phyloP scores from a whole-genome alignment of 768 basidiomycete genomes.

The Pulveroboletus ravenelii region DNA sequence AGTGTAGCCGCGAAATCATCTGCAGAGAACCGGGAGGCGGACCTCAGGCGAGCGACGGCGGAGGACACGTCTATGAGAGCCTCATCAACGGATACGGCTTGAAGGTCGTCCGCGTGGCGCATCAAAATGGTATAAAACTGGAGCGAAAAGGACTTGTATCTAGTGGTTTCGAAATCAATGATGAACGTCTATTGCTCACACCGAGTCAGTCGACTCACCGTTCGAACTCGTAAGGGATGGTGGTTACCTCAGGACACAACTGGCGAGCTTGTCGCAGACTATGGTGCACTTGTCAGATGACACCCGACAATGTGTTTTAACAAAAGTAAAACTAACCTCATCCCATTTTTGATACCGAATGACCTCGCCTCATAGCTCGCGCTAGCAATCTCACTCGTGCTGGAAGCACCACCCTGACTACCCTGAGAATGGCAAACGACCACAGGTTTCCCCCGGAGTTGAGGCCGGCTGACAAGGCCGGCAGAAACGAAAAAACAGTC shows the following conservation, averaged over 20 bases:
- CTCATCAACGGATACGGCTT: conserved; percentile 96
- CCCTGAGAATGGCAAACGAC: conserved; percentile 96
- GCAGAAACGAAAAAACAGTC: conserved; percentile 97
- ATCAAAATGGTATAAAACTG: conserved; percentile 93
- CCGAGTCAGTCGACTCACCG: conserved; percentile 38
- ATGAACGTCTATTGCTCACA: neutral
- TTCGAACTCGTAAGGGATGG: conserved; percentile 94
- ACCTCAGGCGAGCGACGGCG: conserved; percentile 40
- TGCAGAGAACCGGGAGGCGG: conserved; percentile 20
- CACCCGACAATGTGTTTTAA: neutral
- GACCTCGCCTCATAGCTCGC: conserved; percentile 89
- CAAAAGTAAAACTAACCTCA: conserved; percentile 59
- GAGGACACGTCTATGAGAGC: conserved; percentile 86
- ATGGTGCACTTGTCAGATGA: conserved; percentile 2
- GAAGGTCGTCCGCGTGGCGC: conserved; percentile 82
- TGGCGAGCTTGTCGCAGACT: conserved; percentile 78
- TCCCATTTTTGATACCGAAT: conserved; percentile 88
- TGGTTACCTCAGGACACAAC: conserved; percentile 66
- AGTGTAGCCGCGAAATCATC: conserved; percentile 68
- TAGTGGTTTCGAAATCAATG: conserved; percentile 26
- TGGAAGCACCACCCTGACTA: conserved; percentile 60
- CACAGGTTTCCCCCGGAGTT: conserved; percentile 81
- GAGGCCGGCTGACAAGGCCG: conserved; percentile 74
- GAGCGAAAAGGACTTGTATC: conserved; percentile 80
- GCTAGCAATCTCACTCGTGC: conserved; percentile 93